A percentile compares a stretch with the other conserved stretches of the same genome.
Conservation (phyloP, 306 rosid species). For the Castanea mollissima region DNA sequence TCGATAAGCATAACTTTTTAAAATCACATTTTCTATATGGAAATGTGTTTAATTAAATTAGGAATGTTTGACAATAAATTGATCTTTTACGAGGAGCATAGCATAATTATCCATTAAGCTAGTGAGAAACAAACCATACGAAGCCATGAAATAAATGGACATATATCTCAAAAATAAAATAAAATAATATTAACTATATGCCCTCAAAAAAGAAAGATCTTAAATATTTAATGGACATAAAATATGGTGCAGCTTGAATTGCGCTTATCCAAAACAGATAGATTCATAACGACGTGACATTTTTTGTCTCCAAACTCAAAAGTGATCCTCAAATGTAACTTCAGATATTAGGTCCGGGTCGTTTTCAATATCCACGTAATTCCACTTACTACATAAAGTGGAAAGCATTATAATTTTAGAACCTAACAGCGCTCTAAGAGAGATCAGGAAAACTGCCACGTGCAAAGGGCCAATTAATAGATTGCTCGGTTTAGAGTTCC, state of each 20-base stretch:
- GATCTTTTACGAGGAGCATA: too few relatives aligned
- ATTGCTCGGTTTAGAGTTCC: too few relatives aligned
- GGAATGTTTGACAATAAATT: too few relatives aligned
- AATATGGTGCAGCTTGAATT: background rate
- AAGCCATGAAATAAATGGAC: too few relatives aligned
- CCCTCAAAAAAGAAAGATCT: background rate
- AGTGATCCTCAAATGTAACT: constrained; percentile 6
- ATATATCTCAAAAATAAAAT: too few relatives aligned
- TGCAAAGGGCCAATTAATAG: background rate
- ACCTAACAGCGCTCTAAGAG: background rate
- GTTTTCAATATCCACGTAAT: constrained; percentile 4
- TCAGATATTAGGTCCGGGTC: constrained; percentile 49
- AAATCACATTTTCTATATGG: too few relatives aligned
- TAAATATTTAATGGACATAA: too few relatives aligned
- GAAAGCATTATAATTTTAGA: constrained; percentile 29
- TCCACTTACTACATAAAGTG: constrained; percentile 28
- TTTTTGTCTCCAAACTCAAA: background rate
- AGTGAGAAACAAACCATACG: too few relatives aligned
- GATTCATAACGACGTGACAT: background rate
- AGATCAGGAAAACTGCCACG: too few relatives aligned
- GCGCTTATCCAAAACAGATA: background rate
- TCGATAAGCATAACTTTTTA: too few relatives aligned
- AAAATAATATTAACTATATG: background rate
- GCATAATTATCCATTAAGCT: too few relatives aligned
- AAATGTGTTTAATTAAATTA: too few relatives aligned